Evolutionary conservation across 2,329 filamentous ascomycete species (phyloP).

Genomic region (Colletotrichum plurivorum): DNA sequence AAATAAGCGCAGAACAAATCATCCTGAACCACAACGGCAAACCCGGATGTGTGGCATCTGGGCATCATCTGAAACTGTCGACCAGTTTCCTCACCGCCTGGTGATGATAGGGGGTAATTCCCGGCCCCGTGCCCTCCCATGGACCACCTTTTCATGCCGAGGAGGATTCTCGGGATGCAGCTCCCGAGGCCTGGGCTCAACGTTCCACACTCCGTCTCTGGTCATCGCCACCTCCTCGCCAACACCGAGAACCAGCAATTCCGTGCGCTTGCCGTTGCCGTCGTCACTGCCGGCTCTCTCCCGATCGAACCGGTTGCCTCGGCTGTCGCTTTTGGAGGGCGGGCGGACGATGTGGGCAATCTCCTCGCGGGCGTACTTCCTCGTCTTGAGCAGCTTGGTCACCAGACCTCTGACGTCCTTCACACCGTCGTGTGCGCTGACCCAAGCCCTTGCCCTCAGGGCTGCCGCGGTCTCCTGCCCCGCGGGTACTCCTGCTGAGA

Average conservation of each 20-base stretch:
- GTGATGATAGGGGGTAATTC: conserved; percentile 27
- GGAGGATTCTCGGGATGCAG: not conserved
- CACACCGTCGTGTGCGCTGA: conserved; percentile 73
- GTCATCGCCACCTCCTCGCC: conserved; percentile 61
- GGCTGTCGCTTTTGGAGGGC: not conserved
- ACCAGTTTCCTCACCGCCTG: not conserved
- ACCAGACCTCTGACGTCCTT: conserved; percentile 69
- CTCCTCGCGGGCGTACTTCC: conserved; percentile 59
- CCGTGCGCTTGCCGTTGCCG: conserved; percentile 47
- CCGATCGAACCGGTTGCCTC: conserved; percentile 12
- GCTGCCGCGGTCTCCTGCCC: conserved; percentile 70
- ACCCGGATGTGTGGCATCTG: not conserved
- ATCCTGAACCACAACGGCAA: too few species aligned
- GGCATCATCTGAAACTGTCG: not conserved
- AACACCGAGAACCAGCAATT: conserved; percentile 57
- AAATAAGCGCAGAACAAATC: too few species aligned
- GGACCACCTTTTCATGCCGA: not conserved
- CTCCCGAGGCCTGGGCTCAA: conserved; percentile 10
- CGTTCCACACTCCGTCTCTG: conserved; percentile 53
- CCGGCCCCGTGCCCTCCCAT: conserved; percentile 20
- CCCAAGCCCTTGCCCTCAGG: conserved; percentile 70
- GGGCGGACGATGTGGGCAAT: conserved; percentile 54
- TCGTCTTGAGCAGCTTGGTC: conserved; percentile 64
- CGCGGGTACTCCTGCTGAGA: conserved; percentile 68
- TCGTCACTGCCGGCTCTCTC: conserved; percentile 20